Evolutionary conservation across 169 alveolate species (phyloP).

Genomic region (Hepatocystis sp.): DNA sequence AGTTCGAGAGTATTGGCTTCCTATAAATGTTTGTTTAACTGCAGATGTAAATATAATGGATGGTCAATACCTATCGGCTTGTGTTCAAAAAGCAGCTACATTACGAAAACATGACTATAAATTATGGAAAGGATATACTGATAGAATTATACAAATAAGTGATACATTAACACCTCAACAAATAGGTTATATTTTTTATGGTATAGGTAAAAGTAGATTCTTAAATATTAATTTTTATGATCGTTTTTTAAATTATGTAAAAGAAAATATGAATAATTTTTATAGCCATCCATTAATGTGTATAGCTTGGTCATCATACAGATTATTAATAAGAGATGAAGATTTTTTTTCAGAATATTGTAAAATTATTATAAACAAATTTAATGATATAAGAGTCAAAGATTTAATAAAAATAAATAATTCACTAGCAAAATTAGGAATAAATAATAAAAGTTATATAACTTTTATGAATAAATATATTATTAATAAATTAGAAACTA

Average conservation of each 20-base stretch:
- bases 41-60: conserved; percentile 85
- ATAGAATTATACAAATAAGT: conserved; percentile 80
- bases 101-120: conserved; percentile 85
- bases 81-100: conserved; percentile 90
- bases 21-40: conserved; percentile 86
- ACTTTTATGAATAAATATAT: conserved; percentile 77
- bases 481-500: conserved; percentile 77
- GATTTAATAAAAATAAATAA: conserved; percentile 84
- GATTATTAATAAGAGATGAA: conserved; percentile 79
- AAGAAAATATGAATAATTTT: conserved; percentile 76
- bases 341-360: conserved; percentile 47
- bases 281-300: conserved; percentile 88
- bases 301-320: conserved; percentile 86
- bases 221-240: conserved; percentile 79
- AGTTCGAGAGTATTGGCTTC: conserved; percentile 88
- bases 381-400: conserved; percentile 79
- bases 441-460: conserved; percentile 73
- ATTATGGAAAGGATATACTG: conserved; percentile 80
- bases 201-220: conserved; percentile 88
- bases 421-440: conserved; percentile 78
- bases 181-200: conserved; percentile 88
- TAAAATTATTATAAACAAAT: conserved; percentile 66
- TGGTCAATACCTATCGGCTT: conserved; percentile 84
- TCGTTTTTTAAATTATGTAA: conserved; percentile 75
- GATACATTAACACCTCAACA: conserved; percentile 87